A percentile compares a stretch with the other conserved stretches of the same genome.
These are phyloP conservation scores for Eucalyptus globulus DNA, from an alignment of 345 rosid genomes.

Conservation along the genomic window DNA sequence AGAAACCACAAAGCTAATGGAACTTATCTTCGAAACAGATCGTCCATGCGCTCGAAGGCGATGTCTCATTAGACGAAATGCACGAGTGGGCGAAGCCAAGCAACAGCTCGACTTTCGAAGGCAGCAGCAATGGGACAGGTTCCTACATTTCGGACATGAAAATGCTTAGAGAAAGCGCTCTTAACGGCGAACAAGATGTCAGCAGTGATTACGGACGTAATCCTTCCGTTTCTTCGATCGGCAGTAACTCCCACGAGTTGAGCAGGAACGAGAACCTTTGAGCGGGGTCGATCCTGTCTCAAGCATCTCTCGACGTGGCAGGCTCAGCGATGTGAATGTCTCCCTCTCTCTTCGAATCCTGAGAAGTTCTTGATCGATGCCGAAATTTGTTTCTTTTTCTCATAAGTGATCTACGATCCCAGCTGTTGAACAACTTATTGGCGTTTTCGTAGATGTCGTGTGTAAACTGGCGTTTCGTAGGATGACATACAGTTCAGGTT, in stretches of 20 bases:
- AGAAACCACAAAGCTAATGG: not conserved
- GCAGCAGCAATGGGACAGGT: not conserved
- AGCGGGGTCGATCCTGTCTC: not conserved
- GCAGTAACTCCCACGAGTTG: not conserved
- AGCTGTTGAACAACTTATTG: not conserved
- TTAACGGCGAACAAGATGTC: not conserved
- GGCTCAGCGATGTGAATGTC: not conserved
- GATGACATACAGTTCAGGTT: not conserved
- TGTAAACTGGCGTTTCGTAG: not conserved
- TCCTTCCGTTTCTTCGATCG: not conserved
- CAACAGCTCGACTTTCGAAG: conserved; percentile 9
- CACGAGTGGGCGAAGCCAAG: conserved; percentile 29
- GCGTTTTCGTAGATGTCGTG: not conserved
- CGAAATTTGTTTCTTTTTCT: not conserved
- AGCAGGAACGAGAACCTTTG: not conserved
- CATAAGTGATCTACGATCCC: not conserved
- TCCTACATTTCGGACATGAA: not conserved
- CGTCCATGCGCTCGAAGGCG: conserved; percentile 64
- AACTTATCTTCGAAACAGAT: conserved; percentile 13
- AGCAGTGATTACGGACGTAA: not conserved
- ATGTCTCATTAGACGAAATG: conserved; percentile 49
- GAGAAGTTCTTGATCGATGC: not conserved
- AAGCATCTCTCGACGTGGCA: not conserved
- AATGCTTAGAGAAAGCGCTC: not conserved
- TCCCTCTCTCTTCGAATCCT: not conserved